Percentiles rank a stretch among this genome's conserved stretches.
These are phyloP conservation scores for Saccharata proteae DNA, from an alignment of 2,329 filamentous ascomycete genomes.

Conservation along the genomic window DNA sequence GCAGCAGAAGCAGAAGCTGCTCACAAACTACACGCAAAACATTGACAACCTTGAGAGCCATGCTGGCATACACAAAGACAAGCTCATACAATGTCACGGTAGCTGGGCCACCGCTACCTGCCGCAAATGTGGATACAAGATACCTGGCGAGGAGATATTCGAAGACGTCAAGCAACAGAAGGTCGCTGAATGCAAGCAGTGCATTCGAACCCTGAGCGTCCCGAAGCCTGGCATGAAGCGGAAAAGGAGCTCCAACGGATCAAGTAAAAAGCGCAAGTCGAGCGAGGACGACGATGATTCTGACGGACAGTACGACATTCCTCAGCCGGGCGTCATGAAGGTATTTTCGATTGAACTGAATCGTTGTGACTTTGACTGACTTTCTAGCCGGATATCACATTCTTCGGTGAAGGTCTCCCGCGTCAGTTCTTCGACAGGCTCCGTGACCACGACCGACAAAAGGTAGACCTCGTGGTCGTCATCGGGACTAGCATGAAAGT, in stretches of 20 bases:
- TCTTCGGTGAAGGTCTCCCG: slow-evolving; percentile 87
- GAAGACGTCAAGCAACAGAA: slow-evolving; percentile 62
- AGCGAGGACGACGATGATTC: slow-evolving; percentile 43
- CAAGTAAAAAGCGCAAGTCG: slow-evolving; percentile 34
- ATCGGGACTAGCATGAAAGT: slow-evolving; percentile 96
- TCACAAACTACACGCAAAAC: slow-evolving; percentile 97
- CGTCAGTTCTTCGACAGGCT: slow-evolving; percentile 71
- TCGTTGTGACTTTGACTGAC: background rate
- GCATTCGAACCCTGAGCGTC: slow-evolving; percentile 43
- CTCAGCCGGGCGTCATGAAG: slow-evolving; percentile 70
- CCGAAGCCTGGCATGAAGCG: slow-evolving; percentile 38
- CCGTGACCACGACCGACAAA: slow-evolving; percentile 65
- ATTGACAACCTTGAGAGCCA: slow-evolving; percentile 91
- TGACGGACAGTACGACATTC: slow-evolving; percentile 52
- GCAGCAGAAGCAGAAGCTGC: slow-evolving; percentile 74
- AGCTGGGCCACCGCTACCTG: slow-evolving; percentile 90
- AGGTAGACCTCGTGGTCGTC: slow-evolving; percentile 81
- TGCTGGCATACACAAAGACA: slow-evolving; percentile 68
- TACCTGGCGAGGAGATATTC: slow-evolving; percentile 67
- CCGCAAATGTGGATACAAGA: slow-evolving; percentile 64
- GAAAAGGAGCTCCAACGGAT: slow-evolving; percentile 38
- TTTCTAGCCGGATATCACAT: slow-evolving; percentile 78
- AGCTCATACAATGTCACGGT: slow-evolving; percentile 90
- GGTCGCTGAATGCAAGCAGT: slow-evolving; percentile 68
- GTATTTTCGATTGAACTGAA: slow-evolving; percentile 15